Evolutionary conservation across 306 rosid species (phyloP).

Genomic region (Astragalus membranaceus): DNA sequence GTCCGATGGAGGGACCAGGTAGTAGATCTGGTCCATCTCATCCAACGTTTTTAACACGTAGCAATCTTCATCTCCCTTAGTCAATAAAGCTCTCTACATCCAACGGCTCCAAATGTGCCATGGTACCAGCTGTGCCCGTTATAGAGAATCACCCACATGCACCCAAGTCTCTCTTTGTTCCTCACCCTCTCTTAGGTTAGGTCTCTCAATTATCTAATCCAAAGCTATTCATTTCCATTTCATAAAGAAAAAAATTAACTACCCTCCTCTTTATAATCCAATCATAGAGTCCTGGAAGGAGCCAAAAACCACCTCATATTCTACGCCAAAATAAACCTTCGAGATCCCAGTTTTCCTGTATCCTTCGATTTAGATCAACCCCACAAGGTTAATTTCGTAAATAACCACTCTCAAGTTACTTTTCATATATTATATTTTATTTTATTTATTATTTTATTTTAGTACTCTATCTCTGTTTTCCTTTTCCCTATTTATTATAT

Average conservation of each 20-base stretch:
- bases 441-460: background rate
- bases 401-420: conserved; percentile 16
- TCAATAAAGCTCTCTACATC: conserved; percentile 39
- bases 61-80: background rate
- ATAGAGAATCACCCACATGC: conserved; percentile 11
- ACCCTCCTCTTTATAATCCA: conserved; percentile 13
- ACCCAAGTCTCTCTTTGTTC: background rate
- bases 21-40: conserved; percentile 16
- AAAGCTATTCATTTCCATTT: conserved; percentile 10
- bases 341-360: conserved; percentile 21
- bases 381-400: conserved; percentile 63
- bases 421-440: background rate
- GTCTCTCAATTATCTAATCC: conserved; percentile 17
- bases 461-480: conserved; percentile 13
- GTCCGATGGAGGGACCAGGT: conserved; percentile 31
- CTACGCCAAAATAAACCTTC: conserved; percentile 30
- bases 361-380: conserved; percentile 36
- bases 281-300: background rate
- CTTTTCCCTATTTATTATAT: conserved; percentile 13
- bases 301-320: conserved; percentile 39
- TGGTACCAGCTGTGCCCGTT: conserved; percentile 34
- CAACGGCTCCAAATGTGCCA: conserved; percentile 31
- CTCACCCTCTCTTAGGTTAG: background rate
- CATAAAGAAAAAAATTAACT: conserved; percentile 29
- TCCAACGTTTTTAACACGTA: conserved; percentile 31